Conservation (phyloP, 306 rosid species). For the Vigna radiata region DNA sequence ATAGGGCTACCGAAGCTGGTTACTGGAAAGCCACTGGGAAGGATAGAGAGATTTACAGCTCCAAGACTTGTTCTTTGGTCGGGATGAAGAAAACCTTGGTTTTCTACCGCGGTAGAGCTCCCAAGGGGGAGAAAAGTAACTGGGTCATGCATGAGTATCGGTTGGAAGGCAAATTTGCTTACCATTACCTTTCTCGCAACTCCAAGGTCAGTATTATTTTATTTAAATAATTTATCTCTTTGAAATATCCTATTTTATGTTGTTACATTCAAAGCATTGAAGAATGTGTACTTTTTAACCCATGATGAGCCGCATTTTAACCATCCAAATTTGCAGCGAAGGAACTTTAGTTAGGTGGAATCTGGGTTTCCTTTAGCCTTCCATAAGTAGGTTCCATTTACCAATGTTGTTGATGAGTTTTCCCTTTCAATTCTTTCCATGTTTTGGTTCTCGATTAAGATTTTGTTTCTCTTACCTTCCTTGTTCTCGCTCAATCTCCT, state of each 20-base stretch:
- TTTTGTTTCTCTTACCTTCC: neutral
- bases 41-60: slow-evolving; percentile 86
- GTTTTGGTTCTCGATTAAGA: slow-evolving; percentile 26
- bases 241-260: neutral
- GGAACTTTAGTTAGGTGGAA: slow-evolving; percentile 36
- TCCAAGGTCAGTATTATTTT: slow-evolving; percentile 58
- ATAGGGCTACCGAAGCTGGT: slow-evolving; percentile 95
- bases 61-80: slow-evolving; percentile 73
- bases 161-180: slow-evolving; percentile 94
- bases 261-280: neutral
- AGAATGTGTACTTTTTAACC: neutral
- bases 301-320: slow-evolving; percentile 39
- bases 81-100: slow-evolving; percentile 99
- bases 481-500: neutral
- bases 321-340: neutral
- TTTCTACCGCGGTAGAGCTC: slow-evolving; percentile 91
- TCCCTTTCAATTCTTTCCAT: neutral
- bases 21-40: slow-evolving; percentile 99
- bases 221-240: too few species aligned
- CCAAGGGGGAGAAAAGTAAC: slow-evolving; percentile 89
- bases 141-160: slow-evolving; percentile 99
- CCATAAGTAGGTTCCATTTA: slow-evolving; percentile 35
- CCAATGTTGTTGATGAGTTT: slow-evolving; percentile 33
- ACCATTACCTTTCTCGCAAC: slow-evolving; percentile 76
- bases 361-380: slow-evolving; percentile 37